Base-by-base conservation (phyloP, 257 asterid species). In the Nicotiana benthamiana region DNA sequence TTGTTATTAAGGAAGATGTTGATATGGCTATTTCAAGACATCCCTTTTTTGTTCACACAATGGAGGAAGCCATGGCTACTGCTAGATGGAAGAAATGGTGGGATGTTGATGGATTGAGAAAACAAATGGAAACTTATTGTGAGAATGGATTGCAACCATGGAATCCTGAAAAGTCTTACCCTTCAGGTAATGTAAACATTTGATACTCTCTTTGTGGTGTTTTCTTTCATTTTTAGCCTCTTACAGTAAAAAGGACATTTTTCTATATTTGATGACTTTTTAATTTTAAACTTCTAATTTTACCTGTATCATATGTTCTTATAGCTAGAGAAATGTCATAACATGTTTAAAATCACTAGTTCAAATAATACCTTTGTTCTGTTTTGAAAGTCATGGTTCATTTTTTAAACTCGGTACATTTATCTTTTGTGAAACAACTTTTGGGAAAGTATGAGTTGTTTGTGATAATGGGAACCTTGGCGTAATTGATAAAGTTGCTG, bases 81-180 rank as follows among this genome's bases (percentile, higher is more conserved):
- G 95, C 94, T 0, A 82, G 99, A 77, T 96, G 99, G 99, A 92
- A 87, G 84, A 96, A 96, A 81, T 96, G 98, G 99, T 83, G 90
- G 95, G 97, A 92, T 75, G 89, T 96, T 1, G 89, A 90, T 70
- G 90, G 75, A 6, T 62, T 94, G 79, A 94, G 80, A 90, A 34
- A 66, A 30, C 98, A 94, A 78, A 92, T 96, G 91, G 99, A 96
- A 87, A 87, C 93, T 0, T 96, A 96, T 26, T 96, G 99, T 87
- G 92, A 91, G 48, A 75, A 88, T 84, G 99, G 97, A 20, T 40
- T 96, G 87, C 83, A 91, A 75, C 98, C 99, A 54, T 96, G 99
- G 99, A 70, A 80, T 36, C 78, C 92, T 68, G 77, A 88, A 36
- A 96, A 96, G 90, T 84, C 96, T 77, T 94, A 90, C 82, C 95